Evolutionary conservation across 768 basidiomycete species (phyloP), one percentile per base, ranked within the genome.

Genomic region (Candolleomyces efflorescens): DNA sequence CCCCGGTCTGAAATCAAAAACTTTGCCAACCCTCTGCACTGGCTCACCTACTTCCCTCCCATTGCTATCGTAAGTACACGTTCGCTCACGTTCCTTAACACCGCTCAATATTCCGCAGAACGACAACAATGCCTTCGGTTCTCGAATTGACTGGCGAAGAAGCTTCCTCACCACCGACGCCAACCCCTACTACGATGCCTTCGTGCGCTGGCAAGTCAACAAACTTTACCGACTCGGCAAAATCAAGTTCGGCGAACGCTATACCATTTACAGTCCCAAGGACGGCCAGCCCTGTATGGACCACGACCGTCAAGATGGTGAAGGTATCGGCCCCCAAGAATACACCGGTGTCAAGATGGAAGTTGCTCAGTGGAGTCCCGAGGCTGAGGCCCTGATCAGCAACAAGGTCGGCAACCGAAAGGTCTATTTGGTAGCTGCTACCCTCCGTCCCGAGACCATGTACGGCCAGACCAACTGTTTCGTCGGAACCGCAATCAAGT

Each of bases 261-360:
- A 98, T 72, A 99, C 97, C 13, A 92, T 99, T 68, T 99, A 97
- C 81, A 95, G 92, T 62, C 94, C 94, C 2, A 98, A 98, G 72
- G 97, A 99, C 64, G 95, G 94, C 2, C 97, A 98, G 68, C 96
- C 97, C 0, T 99, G 97, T 68, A 98, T 99, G 97, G 97, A 99
- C 73, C 97, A 99, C 75, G 97, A 99, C 71, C 89, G 97, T 57
- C 83, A 86, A 53, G 92, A 93, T 59, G 97, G 97, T 43, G 97
- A 99, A 73, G 96, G 89, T 48, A 77, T 94, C 55, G 93, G 92
- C 5, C 97, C 97, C 3, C 93, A 95, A 67, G 96, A 98, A 68
- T 98, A 98, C 74, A 92, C 95, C 18, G 89, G 79, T 18, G 73
- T 98, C 71, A 98, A 97, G 78, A 92, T 98, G 90, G 86, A 92